Conservation (phyloP, 441 rosid species). For the Hura crepitans region DNA sequence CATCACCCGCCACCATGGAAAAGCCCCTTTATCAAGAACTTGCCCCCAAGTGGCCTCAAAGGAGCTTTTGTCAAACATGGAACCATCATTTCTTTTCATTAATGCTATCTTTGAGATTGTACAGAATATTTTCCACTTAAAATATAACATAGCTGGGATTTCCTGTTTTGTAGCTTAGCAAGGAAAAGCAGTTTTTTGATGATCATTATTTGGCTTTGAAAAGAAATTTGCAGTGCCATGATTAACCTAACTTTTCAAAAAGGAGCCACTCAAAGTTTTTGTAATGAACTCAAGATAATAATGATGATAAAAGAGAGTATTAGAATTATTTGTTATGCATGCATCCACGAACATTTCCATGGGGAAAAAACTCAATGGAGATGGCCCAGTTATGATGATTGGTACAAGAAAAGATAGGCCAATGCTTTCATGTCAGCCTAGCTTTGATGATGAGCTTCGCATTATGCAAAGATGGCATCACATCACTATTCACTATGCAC, state of each 20-base stretch:
- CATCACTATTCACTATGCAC: constrained; percentile 11
- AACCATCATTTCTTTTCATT: neutral
- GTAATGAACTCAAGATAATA: neutral
- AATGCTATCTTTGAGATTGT: constrained; percentile 14
- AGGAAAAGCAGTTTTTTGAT: constrained; percentile 26
- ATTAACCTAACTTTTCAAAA: constrained; percentile 24
- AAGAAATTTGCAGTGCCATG: constrained; percentile 20
- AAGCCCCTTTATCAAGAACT: constrained; percentile 18
- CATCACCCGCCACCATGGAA: constrained; percentile 26
- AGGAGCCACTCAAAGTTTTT: constrained; percentile 13
- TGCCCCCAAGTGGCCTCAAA: constrained; percentile 18
- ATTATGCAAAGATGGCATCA: constrained; percentile 9
- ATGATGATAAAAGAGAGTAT: constrained; percentile 3
- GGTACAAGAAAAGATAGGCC: constrained; percentile 5
- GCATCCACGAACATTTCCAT: constrained; percentile 12
- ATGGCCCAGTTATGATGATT: constrained; percentile 39
- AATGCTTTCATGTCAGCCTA: neutral
- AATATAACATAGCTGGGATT: constrained; percentile 9
- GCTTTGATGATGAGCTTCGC: constrained; percentile 17
- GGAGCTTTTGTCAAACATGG: constrained; percentile 10
- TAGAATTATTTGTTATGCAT: constrained; percentile 5
- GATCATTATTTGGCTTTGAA: constrained; percentile 27
- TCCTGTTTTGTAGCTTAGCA: constrained; percentile 14
- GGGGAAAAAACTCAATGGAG: constrained; percentile 34
- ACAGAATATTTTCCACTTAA: constrained; percentile 15